Evolutionary conservation across 495 filamentous ascomycete species (phyloP).

Genomic region (Aspergillus affinis): DNA sequence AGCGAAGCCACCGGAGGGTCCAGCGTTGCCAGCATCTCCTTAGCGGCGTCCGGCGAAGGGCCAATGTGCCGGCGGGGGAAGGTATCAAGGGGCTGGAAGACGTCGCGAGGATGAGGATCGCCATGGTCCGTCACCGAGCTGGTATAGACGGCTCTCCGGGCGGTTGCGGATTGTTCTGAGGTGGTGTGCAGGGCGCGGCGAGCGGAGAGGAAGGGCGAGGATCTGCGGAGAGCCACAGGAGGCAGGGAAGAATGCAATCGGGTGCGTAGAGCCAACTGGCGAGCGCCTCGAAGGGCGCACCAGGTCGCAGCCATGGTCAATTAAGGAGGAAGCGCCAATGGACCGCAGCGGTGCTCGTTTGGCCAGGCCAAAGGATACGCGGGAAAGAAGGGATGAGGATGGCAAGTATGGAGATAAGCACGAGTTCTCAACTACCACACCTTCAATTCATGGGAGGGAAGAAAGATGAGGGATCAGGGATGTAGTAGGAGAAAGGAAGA

Average conservation of each 20-base stretch:
- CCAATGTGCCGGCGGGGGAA: conserved; percentile 94
- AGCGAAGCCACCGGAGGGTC: conserved; percentile 71
- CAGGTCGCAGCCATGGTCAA: conserved; percentile 42
- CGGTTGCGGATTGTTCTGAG: conserved; percentile 23
- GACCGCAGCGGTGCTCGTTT: conserved; percentile 6
- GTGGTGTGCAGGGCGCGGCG: conserved; percentile 31
- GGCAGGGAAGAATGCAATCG: conserved; percentile 31
- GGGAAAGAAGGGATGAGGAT: neutral
- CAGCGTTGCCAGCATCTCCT: conserved; percentile 79
- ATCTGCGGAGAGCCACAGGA: conserved; percentile 30
- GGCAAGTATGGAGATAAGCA: neutral
- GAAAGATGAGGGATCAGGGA: neutral
- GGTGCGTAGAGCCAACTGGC: conserved; percentile 43
- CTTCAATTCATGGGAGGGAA: neutral
- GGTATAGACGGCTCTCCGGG: conserved; percentile 41
- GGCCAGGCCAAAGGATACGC: conserved; percentile 5
- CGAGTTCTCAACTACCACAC: neutral
- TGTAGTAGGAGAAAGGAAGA: neutral
- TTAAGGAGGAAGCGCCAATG: conserved; percentile 16
- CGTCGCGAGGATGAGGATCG: conserved; percentile 42
- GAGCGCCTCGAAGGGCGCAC: conserved; percentile 43
- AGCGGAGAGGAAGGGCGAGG: conserved; percentile 26
- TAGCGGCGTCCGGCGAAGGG: conserved; percentile 67
- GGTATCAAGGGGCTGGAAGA: conserved; percentile 56
- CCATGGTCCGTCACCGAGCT: conserved; percentile 44